Base-by-base conservation (phyloP, 441 rosid genomes). In the Flueggea neowawraea region DNA sequence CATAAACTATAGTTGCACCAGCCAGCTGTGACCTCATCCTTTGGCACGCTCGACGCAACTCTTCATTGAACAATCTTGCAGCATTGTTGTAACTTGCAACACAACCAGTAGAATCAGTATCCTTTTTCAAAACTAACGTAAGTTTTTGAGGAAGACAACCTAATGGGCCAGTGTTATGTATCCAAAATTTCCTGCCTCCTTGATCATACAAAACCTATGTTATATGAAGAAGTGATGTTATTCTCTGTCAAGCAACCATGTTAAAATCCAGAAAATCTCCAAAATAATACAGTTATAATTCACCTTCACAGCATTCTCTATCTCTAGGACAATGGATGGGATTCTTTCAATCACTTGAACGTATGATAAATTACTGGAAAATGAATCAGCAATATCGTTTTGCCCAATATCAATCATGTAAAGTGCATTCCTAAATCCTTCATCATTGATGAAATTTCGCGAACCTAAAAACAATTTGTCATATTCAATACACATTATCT, bases 91-190 rank as follows among this genome's bases (percentile, higher is more conserved):
- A 83, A 55, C 57, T 69, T 10, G 82, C 64, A 47, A 86, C 65
- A 61, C 97, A 91, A 54, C 96, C 97, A 11, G 65, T 8, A 32
- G 58, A 43, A 72, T 85, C 97, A 2, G 82, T 55, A 36, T 57
- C 85, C 73, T 71, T 57, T 49, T 71, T 80, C 56, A 69, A 60
- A 60, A 73, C 80, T 55, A 75, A 50, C 14, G 89, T 67, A 60
- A 91, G 97, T 62, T 84, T 84, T 58, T 91, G 96, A 63, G 97
- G 97, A 5, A 89, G 79, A 69, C 97, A 91, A 49, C 95, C 97
- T 58, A 91, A 55, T 3, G 96, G 97, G 13, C 95, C 95, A 0
- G 92, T 91, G 61, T 89, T 89, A 67, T 91, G 95, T 48, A 91
- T 75, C 97, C 96, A 91, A 62, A 91, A 89, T 71, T 84, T 87